phyloP scores from a whole-genome alignment of 1,284 basidiomycete species.

The Puccinia horiana region DNA sequence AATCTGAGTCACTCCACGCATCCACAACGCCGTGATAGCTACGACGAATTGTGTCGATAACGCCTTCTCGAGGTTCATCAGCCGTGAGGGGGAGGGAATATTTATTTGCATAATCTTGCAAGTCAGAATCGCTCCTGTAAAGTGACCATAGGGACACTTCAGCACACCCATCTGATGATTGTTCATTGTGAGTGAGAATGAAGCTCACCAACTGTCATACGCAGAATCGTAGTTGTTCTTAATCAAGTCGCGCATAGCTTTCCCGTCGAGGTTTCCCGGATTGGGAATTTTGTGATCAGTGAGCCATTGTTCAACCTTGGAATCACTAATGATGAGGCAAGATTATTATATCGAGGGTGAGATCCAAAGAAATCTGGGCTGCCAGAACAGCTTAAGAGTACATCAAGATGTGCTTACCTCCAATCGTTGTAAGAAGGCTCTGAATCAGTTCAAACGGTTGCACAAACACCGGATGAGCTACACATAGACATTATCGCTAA shows the following conservation, averaged over 20 bases:
- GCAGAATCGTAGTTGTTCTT: constrained; percentile 53
- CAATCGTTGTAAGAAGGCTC: constrained; percentile 49
- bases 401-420: constrained; percentile 21
- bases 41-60: constrained; percentile 52
- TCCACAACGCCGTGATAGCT: constrained; percentile 52
- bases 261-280: constrained; percentile 56
- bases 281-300: constrained; percentile 69
- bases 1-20: constrained; percentile 51
- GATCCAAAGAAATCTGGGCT: neutral
- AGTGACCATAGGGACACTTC: neutral
- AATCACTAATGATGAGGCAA: constrained; percentile 26
- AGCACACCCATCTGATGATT: neutral
- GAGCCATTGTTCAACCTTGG: constrained; percentile 70
- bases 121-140: constrained; percentile 52
- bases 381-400: neutral
- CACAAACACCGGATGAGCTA: neutral
- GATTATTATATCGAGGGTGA: neutral
- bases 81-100: constrained; percentile 51
- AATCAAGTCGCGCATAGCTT: constrained; percentile 55
- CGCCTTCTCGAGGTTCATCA: constrained; percentile 50
- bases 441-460: neutral
- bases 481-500: neutral
- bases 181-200: neutral
- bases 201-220: constrained; percentile 51
- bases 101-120: constrained; percentile 50